These are phyloP conservation scores for Melaleuca quinquenervia DNA, from an alignment of 345 rosid species.

Conservation along the genomic window DNA sequence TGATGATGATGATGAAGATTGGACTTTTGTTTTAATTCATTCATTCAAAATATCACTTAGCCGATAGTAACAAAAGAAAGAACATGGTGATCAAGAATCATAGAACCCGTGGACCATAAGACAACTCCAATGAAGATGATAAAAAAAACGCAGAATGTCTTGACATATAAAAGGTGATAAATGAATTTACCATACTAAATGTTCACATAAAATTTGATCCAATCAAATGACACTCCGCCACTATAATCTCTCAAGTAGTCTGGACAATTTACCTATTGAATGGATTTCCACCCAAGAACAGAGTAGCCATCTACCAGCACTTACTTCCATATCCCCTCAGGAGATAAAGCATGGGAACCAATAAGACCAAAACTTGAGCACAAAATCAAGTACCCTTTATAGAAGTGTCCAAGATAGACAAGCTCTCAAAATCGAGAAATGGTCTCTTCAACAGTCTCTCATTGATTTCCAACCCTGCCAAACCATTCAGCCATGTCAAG, in stretches of 20 bases:
- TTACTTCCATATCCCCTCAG: not conserved
- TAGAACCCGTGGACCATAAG: no score
- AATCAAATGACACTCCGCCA: not conserved
- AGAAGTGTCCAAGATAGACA: conserved; percentile 35
- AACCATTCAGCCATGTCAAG: not conserved
- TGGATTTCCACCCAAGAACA: not conserved
- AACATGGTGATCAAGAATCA: no score
- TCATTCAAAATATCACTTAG: no score
- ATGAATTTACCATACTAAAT: not conserved
- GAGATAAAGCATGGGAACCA: not conserved
- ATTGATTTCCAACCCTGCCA: conserved; percentile 69
- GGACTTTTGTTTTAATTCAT: no score
- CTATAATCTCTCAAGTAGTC: not conserved
- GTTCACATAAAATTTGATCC: not conserved
- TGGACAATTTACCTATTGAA: not conserved
- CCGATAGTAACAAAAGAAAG: no score
- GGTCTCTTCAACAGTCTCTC: conserved; percentile 64
- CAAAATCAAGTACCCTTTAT: conserved; percentile 21
- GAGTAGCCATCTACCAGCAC: not conserved
- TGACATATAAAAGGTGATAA: no score
- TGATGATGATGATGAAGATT: no score
- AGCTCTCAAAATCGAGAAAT: conserved; percentile 35
- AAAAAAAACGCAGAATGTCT: no score
- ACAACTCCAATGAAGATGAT: no score
- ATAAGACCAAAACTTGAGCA: not conserved